Evolutionary conservation across 23 red algal species (phyloP), one percentile per base, ranked within the genome.

Genomic region (Agarophyton chilense): DNA sequence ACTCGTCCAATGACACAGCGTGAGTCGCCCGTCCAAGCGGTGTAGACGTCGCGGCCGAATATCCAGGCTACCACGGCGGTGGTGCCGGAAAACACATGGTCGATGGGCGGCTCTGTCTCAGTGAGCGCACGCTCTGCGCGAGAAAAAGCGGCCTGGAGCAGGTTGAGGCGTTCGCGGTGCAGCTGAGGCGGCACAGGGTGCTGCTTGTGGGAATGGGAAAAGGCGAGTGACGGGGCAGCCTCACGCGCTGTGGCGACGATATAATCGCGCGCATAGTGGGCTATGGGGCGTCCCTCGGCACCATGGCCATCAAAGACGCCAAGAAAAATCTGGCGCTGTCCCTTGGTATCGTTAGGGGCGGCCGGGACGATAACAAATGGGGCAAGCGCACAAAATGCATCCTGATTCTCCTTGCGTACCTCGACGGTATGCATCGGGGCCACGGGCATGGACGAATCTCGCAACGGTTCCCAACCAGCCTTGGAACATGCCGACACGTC

Each of bases 1-100:
- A 73, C 49, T 33, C 96, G 40, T 22, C 96, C 96, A 42, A 98
- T 76, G 31, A 98, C 79, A 43, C 88, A 84, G n/a, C 96, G 78
- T 24, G 96, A 98, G 77, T 98, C 96, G 26, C 96, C 96, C 17
- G 88, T 90, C 67, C 92, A 94, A 0, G 92, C 89, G 42, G 82
- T 92, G 72, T 93, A 98, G 0, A 98, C 81, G 36, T 95, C 83
- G 47, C 78, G 65, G 13, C 82, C 96, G 53, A 86, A 83, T 1
- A 98, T 57, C 92, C 92, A 94, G 12, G 79, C 67, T 22, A 94
- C 90, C 1, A 98, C 86, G 21, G 84, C 92, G 10, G 96, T 98
- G 2, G 96, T 98, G 60, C 96, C 96, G 45, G 75, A 87, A 73
- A 95, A 95, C 8, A 76, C 83, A 32, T 91, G 91, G 50, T 98